Percentiles rank a stretch among this genome's conserved stretches.
These are phyloP conservation scores for Pittosporum tobira DNA, from an alignment of 129 eudicot species.

Conservation along the genomic window DNA sequence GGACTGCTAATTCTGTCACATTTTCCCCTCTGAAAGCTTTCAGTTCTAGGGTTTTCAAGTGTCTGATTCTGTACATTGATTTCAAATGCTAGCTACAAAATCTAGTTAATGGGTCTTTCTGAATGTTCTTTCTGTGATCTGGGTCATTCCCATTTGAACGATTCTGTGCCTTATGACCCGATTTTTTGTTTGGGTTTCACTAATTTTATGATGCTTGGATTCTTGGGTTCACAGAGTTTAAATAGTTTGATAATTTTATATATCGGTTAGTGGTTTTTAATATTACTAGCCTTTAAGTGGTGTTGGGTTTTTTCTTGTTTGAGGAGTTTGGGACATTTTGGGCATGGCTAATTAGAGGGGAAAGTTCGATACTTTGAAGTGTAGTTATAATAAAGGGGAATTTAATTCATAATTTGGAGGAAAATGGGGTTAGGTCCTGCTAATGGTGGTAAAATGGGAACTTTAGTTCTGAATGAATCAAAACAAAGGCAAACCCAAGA, in stretches of 20 bases:
- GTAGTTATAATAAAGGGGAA: neutral
- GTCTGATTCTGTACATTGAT: neutral
- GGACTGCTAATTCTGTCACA: neutral
- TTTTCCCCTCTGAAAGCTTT: neutral
- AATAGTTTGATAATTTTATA: neutral
- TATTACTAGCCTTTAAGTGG: neutral
- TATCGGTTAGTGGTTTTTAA: neutral
- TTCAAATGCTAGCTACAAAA: neutral
- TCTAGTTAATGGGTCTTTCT: neutral
- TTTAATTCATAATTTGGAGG: conserved; percentile 22
- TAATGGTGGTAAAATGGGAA: conserved; percentile 29
- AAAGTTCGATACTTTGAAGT: neutral
- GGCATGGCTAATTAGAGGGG: neutral
- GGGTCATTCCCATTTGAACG: neutral
- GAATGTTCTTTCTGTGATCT: conserved; percentile 4
- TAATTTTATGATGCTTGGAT: too few relatives aligned
- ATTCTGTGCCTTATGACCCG: neutral
- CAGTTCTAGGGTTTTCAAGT: neutral
- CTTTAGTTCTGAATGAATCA: conserved; percentile 8
- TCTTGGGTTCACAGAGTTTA: too few relatives aligned
- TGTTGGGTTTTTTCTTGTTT: neutral
- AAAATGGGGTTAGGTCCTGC: conserved; percentile 53
- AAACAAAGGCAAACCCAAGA: conserved; percentile 17
- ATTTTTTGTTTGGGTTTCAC: conserved; percentile 1
- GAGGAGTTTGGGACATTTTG: conserved; percentile 2